Evolutionary conservation across 805 yeast species (phyloP).

Genomic region (Kluyveromyces nonfermentans): DNA sequence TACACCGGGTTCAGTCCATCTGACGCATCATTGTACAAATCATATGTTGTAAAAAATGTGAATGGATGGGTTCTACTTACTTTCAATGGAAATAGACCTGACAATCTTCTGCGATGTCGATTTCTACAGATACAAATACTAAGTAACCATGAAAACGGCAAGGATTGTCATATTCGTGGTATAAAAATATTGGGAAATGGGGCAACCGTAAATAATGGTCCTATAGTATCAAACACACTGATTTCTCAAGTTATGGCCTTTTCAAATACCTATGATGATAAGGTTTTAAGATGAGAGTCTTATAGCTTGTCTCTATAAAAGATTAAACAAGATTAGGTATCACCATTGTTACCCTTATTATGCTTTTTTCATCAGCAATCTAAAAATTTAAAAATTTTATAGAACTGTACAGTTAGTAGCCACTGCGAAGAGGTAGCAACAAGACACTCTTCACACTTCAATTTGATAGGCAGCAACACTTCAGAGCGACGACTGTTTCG

Average conservation of each 20-base stretch:
- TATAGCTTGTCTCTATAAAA: too few species aligned
- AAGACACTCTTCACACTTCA: background rate
- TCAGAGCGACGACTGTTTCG: background rate
- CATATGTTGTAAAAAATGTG: slow-evolving; percentile 17
- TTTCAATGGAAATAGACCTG: slow-evolving; percentile 20
- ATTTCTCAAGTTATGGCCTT: background rate
- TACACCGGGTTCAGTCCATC: slow-evolving; percentile 26
- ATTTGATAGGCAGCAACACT: background rate
- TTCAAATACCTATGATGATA: background rate
- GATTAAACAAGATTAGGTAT: background rate
- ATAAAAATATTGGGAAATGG: slow-evolving; percentile 33
- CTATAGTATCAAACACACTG: background rate
- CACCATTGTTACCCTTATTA: background rate
- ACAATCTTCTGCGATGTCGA: slow-evolving; percentile 21
- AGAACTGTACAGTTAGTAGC: background rate
- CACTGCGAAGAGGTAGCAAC: background rate
- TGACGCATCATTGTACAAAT: slow-evolving; percentile 22
- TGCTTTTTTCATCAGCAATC: background rate
- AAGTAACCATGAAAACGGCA: slow-evolving; percentile 85
- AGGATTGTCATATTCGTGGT: slow-evolving; percentile 83
- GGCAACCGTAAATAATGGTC: background rate
- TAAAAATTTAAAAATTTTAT: background rate
- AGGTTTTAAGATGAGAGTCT: background rate
- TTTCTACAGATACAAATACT: slow-evolving; percentile 24
- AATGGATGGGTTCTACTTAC: slow-evolving; percentile 27